phyloP scores from a whole-genome alignment of 2,329 filamentous ascomycete genomes.

The Microcyclospora pomicola region DNA sequence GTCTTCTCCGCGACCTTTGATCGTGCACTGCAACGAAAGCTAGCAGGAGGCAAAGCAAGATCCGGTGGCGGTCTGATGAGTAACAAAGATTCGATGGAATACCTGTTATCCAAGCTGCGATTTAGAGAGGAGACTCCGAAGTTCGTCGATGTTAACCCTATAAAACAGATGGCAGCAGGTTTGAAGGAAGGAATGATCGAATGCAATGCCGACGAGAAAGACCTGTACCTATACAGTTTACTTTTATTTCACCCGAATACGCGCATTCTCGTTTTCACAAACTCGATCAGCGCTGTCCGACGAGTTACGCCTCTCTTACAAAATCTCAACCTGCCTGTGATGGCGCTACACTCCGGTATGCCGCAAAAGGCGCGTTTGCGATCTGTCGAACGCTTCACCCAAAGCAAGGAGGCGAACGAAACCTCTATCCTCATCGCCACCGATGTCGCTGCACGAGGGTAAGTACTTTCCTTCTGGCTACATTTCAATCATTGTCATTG shows the following conservation, averaged over 20 bases:
- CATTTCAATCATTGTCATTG: too few species aligned
- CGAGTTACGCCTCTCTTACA: constrained; percentile 74
- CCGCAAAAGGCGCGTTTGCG: constrained; percentile 88
- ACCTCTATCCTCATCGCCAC: constrained; percentile 71
- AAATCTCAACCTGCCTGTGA: constrained; percentile 61
- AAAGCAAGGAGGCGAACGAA: constrained; percentile 22
- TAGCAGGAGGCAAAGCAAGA: constrained; percentile 57
- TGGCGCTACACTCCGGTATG: constrained; percentile 86
- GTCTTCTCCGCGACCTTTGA: constrained; percentile 97
- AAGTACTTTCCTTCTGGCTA: too few species aligned
- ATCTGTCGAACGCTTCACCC: constrained; percentile 70
- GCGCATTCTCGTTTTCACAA: constrained; percentile 82
- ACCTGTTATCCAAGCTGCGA: constrained; percentile 76
- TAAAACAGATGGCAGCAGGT: constrained; percentile 72
- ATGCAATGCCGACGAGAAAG: constrained; percentile 89
- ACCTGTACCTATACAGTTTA: constrained; percentile 83
- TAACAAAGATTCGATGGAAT: constrained; percentile 76
- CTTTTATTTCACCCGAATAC: constrained; percentile 68
- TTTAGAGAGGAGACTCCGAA: constrained; percentile 75
- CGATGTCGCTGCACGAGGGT: constrained; percentile 72
- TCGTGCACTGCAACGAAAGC: constrained; percentile 77
- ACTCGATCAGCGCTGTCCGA: constrained; percentile 85
- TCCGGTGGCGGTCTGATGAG: constrained; percentile 48
- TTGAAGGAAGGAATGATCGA: constrained; percentile 84
- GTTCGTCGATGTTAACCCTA: constrained; percentile 83